Percentiles rank a stretch among this genome's conserved stretches.
phyloP scores from a whole-genome alignment of 2,329 filamentous ascomycete genomes.

The Apiospora phragmitis region DNA sequence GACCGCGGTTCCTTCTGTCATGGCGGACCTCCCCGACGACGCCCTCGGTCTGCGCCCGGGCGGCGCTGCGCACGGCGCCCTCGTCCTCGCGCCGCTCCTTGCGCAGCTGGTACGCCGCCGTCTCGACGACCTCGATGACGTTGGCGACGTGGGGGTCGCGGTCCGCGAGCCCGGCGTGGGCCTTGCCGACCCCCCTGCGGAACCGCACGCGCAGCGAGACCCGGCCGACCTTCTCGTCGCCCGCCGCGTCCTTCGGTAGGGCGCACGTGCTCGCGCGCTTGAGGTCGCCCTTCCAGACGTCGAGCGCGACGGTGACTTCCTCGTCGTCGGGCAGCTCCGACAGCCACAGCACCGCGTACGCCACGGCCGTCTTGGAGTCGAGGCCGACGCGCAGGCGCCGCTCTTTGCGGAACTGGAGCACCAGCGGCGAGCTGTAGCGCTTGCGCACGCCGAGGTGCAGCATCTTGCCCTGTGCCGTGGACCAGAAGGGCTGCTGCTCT shows the following conservation, averaged over 20 bases:
- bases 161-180: background rate
- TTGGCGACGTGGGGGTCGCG: conserved; percentile 9
- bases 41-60: background rate
- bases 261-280: conserved; percentile 11
- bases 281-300: conserved; percentile 11
- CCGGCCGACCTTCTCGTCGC: conserved; percentile 3
- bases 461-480: background rate
- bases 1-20: background rate
- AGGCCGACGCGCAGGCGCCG: conserved; percentile 1
- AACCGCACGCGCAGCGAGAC: background rate
- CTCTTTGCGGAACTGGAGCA: conserved; percentile 11
- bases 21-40: background rate
- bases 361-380: background rate
- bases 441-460: conserved; percentile 8
- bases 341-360: conserved; percentile 10
- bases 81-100: background rate
- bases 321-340: conserved; percentile 1
- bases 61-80: background rate
- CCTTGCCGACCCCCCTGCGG: background rate
- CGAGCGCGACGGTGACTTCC: background rate
- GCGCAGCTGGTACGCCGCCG: conserved; percentile 9
- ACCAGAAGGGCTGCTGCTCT: background rate
- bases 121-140: conserved; percentile 11
- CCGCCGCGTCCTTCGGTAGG: background rate
- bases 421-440: conserved; percentile 7